Conservation (phyloP, 305 asterid species). For the Striga hermonthica region DNA sequence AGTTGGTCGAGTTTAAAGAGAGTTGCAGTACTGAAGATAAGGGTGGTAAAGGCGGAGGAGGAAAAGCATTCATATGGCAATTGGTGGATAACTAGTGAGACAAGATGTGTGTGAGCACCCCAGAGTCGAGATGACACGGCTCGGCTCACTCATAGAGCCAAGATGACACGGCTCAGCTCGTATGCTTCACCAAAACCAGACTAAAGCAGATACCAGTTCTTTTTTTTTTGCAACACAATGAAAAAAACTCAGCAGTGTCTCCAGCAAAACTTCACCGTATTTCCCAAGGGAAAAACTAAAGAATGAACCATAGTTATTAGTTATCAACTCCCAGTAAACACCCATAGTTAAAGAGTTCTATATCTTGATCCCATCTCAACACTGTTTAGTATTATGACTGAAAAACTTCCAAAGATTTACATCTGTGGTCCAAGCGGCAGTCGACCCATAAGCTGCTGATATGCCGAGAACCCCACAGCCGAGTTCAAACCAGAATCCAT, state of each 20-base stretch:
- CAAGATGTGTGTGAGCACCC: too few relatives aligned
- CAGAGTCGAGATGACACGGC: too few relatives aligned
- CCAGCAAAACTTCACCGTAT: neutral
- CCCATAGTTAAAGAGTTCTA: slow-evolving; percentile 17
- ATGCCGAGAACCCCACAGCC: slow-evolving; percentile 39
- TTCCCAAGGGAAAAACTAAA: slow-evolving; percentile 25
- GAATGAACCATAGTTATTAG: slow-evolving; percentile 28
- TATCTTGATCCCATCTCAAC: slow-evolving; percentile 25
- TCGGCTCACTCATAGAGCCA: too few relatives aligned
- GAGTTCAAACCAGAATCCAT: slow-evolving; percentile 44
- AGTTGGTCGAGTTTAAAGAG: too few relatives aligned
- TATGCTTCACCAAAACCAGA: too few relatives aligned
- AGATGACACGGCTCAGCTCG: too few relatives aligned
- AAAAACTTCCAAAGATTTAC: slow-evolving; percentile 37
- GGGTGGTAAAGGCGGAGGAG: too few relatives aligned
- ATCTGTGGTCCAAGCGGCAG: slow-evolving; percentile 66
- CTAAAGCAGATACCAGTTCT: too few relatives aligned
- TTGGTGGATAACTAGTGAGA: too few relatives aligned
- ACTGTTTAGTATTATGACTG: slow-evolving; percentile 23
- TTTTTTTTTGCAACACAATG: too few relatives aligned
- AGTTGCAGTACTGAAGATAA: too few relatives aligned
- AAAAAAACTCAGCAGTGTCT: neutral
- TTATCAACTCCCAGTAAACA: slow-evolving; percentile 28
- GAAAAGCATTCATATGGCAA: too few relatives aligned
- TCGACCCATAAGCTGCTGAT: slow-evolving; percentile 61